Percentiles rank a stretch among this genome's conserved stretches.
These are phyloP conservation scores for Diutina scorzettiae DNA, from an alignment of 1,139 yeast genomes.

Conservation along the genomic window DNA sequence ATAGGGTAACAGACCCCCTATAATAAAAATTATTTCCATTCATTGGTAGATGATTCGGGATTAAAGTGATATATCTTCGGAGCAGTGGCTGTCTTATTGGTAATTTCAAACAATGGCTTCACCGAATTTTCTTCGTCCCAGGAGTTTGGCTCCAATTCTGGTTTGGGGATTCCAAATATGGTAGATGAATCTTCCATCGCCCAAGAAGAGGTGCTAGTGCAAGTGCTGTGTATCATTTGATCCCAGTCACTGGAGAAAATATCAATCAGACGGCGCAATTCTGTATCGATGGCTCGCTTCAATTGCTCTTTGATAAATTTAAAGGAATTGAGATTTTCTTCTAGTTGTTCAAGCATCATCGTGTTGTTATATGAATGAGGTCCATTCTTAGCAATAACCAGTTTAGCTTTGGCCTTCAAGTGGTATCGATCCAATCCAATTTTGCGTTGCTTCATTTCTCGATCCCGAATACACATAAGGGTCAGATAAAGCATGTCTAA, in stretches of 20 bases:
- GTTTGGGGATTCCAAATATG: background rate
- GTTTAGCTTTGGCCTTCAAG: background rate
- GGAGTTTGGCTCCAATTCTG: background rate
- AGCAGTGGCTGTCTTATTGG: too few species aligned
- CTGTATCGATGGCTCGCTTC: background rate
- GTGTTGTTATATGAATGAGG: constrained; percentile 4
- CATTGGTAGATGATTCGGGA: too few species aligned
- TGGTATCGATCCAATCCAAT: background rate
- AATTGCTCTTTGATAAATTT: background rate
- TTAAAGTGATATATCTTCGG: too few species aligned
- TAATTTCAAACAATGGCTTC: background rate
- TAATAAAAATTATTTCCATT: too few species aligned
- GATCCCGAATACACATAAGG: background rate
- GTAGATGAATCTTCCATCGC: background rate
- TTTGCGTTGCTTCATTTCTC: background rate
- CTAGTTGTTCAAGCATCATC: background rate
- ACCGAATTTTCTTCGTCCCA: background rate
- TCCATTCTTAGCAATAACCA: background rate
- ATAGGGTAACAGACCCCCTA: too few species aligned
- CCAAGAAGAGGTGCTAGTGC: background rate
- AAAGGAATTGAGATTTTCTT: constrained; percentile 4
- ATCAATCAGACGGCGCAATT: background rate
- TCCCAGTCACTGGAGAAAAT: background rate
- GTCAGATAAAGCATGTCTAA: constrained; percentile 1
- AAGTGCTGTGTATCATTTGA: background rate